A percentile compares a stretch with the other conserved stretches of the same genome.
Conservation (phyloP, 441 rosid genomes). For the Erodium chrysanthum region DNA sequence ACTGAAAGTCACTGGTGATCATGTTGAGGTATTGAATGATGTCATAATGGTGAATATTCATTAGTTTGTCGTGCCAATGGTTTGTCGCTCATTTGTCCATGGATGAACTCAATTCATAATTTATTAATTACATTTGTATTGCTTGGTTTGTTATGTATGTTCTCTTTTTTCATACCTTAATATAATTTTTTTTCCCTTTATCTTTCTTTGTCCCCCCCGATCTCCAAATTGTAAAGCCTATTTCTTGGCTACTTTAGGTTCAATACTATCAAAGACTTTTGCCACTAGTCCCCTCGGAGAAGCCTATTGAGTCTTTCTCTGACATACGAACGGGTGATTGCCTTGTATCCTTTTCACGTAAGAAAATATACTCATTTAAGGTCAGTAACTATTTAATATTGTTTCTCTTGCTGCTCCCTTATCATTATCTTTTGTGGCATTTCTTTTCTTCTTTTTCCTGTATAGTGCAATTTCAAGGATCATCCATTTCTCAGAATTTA, state of each 20-base stretch:
- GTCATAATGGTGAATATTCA: neutral
- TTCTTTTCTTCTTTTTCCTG: too few species aligned
- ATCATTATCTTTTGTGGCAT: too few species aligned
- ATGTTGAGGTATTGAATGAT: constrained; percentile 42
- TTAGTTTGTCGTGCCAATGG: neutral
- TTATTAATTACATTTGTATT: neutral
- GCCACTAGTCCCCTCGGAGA: constrained; percentile 58
- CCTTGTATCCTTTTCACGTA: constrained; percentile 74
- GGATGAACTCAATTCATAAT: neutral
- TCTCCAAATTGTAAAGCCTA: neutral
- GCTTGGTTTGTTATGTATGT: neutral
- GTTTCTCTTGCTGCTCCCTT: neutral
- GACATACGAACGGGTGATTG: constrained; percentile 70
- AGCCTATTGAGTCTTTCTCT: constrained; percentile 52
- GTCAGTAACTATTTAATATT: constrained; percentile 28
- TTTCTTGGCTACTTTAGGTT: constrained; percentile 34
- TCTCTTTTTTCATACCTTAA: neutral
- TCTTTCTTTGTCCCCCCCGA: neutral
- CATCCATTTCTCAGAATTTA: neutral
- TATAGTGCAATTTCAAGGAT: too few species aligned
- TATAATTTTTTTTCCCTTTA: neutral
- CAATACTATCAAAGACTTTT: constrained; percentile 64
- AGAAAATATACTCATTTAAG: constrained; percentile 52
- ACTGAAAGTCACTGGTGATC: constrained; percentile 67
- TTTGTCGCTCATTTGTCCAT: neutral